phyloP scores from a whole-genome alignment of 2,329 filamentous ascomycete genomes.

The Cercospora berteroae region DNA sequence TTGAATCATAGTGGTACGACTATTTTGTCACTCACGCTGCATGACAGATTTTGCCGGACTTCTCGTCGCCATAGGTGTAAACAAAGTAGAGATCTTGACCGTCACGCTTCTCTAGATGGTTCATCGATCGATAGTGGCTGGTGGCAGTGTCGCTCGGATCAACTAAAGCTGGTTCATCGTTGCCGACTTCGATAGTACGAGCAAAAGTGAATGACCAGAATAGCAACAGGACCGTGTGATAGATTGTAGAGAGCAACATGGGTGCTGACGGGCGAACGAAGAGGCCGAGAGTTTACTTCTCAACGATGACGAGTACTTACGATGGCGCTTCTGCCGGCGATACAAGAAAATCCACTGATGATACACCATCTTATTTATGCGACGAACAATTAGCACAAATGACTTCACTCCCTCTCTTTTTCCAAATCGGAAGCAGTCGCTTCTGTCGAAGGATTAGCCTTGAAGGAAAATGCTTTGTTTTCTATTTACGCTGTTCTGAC shows the following conservation, averaged over 20 bases:
- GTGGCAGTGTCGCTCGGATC: background rate
- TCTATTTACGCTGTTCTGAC: no score
- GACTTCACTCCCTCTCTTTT: no score
- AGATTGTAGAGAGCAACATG: background rate
- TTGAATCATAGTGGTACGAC: no score
- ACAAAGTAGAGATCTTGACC: background rate
- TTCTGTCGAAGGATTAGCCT: no score
- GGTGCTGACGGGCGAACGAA: background rate
- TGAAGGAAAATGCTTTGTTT: no score
- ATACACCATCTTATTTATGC: no score
- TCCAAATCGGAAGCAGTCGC: no score
- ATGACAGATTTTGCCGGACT: background rate
- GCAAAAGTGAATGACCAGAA: background rate
- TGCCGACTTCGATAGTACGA: background rate
- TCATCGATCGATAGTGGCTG: background rate
- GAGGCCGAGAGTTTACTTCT: background rate
- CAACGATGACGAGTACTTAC: no score
- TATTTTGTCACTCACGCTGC: background rate
- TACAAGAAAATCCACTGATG: no score
- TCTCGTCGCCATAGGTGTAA: background rate
- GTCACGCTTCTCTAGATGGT: background rate
- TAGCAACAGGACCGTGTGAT: background rate
- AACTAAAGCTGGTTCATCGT: background rate
- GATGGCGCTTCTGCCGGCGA: no score
- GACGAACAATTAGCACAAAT: no score